Evolutionary conservation across 2,329 filamentous ascomycete genomes (phyloP).

Genomic region (Ceratocystis variospora): DNA sequence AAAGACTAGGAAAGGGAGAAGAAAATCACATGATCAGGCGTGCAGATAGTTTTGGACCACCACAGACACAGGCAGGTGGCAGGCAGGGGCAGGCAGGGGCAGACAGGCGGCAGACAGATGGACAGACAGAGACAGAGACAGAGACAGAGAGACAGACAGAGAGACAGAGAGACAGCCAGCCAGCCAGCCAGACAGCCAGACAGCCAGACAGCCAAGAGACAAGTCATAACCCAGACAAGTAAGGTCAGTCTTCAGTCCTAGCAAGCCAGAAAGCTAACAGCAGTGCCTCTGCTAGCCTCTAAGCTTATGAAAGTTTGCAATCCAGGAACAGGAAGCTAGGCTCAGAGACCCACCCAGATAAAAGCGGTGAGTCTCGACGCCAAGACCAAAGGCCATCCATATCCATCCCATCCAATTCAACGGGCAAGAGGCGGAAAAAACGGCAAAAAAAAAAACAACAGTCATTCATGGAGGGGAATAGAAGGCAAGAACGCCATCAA

Average conservation of each 20-base stretch:
- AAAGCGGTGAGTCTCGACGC: background rate
- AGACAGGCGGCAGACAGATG: background rate
- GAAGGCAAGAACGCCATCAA: background rate
- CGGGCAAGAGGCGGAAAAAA: slow-evolving; percentile 6
- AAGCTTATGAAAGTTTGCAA: background rate
- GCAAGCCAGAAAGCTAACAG: background rate
- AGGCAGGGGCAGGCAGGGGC: background rate
- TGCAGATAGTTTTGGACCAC: background rate
- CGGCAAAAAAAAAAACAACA: slow-evolving; percentile 9
- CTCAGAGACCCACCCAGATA: background rate
- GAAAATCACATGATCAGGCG: no score
- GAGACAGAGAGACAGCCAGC: background rate
- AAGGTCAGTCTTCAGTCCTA: no score
- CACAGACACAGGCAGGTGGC: background rate
- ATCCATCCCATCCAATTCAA: slow-evolving; percentile 8
- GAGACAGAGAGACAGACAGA: no score
- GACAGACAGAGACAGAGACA: no score
- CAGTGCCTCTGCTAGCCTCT: background rate
- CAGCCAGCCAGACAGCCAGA: no score
- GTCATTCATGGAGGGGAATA: background rate
- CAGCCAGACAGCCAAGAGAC: no score
- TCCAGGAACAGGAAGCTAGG: background rate
- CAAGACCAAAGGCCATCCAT: background rate
- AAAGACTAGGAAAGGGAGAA: background rate
- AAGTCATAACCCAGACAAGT: no score